Evolutionary conservation across 2,329 filamentous ascomycete genomes (phyloP), one percentile per base, ranked within the genome.

Genomic region (Ilyonectria destructans): DNA sequence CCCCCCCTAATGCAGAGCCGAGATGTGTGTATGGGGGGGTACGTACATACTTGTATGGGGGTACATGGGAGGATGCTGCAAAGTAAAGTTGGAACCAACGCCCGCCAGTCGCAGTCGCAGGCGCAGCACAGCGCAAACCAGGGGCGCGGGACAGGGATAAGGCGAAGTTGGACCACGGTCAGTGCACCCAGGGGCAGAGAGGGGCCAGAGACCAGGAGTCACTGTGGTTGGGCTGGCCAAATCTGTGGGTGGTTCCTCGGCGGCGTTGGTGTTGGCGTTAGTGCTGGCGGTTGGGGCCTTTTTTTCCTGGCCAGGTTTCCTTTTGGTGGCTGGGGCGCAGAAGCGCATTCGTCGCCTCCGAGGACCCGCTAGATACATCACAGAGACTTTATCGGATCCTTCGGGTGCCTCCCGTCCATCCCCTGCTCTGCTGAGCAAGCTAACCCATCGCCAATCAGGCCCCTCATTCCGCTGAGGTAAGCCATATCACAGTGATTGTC

Each of bases 71-170:
- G 35, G 45, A 49, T 15, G 9, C 45, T 66, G 29, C 13, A 52
- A 48, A 26, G 5, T n/a, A 58, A 55, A 67, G 58, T 67, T 67
- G 64, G 55, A 61, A 54, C 54, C 46, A 62, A 40, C 64, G 64
- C 64, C 58, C 58, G 64, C 58, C 58, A 67, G 58, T 48, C 19
- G 46, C 23, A 52, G 51, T 55, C 48, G 46, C 46, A 67, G 58
- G 51, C 51, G 52, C 54, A 49, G 55, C 52, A 61, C 58, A 52
- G 35, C 37, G 35, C 19, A 60, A 52, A 31, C 23, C 54, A 58
- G 64, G 64, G 54, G 58, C 19, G 54, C 35, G 17, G 29, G 46
- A 43, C 64, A 54, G 46, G 64, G 64, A 62, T 46, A 43, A 31
- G 43, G 48, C 19, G 7, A 12, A 6, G 12, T 49, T 51, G 31